These are phyloP conservation scores for Ailanthus altissimus DNA, from an alignment of 345 rosid species.

Conservation along the genomic window DNA sequence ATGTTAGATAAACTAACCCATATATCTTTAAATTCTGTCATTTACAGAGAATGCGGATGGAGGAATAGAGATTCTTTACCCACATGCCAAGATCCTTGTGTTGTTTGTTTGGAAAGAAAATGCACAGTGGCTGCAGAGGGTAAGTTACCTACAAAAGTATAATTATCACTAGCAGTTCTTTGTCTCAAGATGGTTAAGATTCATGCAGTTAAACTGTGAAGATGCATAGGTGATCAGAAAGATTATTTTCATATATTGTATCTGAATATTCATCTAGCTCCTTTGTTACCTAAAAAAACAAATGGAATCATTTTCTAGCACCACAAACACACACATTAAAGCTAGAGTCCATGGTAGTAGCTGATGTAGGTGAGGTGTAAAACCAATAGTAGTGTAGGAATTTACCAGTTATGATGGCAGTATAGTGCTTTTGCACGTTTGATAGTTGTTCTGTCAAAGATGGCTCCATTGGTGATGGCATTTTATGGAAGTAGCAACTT, in stretches of 20 bases:
- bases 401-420: too few species aligned
- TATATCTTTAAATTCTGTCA: neutral
- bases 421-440: too few species aligned
- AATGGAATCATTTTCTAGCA: neutral
- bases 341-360: too few species aligned
- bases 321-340: too few species aligned
- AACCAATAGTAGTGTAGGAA: too few species aligned
- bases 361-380: too few species aligned
- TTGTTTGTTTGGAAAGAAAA: constrained; percentile 80
- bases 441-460: too few species aligned
- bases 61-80: constrained; percentile 46
- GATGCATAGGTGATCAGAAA: neutral
- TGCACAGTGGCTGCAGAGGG: constrained; percentile 90
- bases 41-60: constrained; percentile 93
- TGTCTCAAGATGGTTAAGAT: neutral
- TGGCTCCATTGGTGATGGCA: too few species aligned
- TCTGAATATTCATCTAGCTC: neutral
- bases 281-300: neutral
- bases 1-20: neutral
- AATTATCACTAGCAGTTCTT: neutral
- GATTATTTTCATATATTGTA: neutral
- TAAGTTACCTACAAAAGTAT: constrained; percentile 21
- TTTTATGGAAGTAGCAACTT: too few species aligned
- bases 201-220: neutral
- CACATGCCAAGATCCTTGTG: constrained; percentile 73